Base-by-base conservation (phyloP, 164 flowering plant species). In the Nymphaea thermarum region DNA sequence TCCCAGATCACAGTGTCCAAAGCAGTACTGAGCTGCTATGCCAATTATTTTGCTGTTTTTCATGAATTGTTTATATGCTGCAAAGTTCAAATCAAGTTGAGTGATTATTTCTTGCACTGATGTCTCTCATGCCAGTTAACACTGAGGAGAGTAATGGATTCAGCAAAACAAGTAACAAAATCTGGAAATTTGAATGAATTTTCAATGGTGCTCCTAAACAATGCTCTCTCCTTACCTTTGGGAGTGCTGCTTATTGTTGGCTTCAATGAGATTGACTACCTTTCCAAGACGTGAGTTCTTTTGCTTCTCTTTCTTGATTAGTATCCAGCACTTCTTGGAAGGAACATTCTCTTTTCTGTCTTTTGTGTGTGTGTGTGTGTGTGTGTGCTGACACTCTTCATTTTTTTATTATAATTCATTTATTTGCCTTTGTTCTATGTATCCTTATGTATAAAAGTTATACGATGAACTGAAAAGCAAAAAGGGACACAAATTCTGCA, bases 181-280 rank as follows among this genome's bases (percentile, higher is more conserved):
- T 91, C 98, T 68, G 99, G 99, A 69, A 89, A 81, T 70, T 77
- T 91, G 83, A 86, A 87, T 66, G 99, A 95, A 72, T 95, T 95
- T 70, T 83, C 99, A 43, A 95, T 95, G 99, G 99, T 95, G 73
- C 75, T 95, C 81, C 90, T 95, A 67, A 95, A 95, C 75, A 95
- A 95, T 75, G 77, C 82, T 43, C 94, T 95, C 60, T 95, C 99
- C 42, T 72, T 95, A 76, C 99, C 99, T 61, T 75, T 95, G 17
- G 99, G 99, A 14, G 2, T 87, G 65, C 15, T 90, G 62, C 93
- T 95, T 47, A 69, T 85, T 36, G 77, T 86, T 71, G 77, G 79
- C 44, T 91, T 91, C 77, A 85, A 84, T 45, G 99, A 95, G 84
- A 87, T 88, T 70, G 94, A 90, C 68, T 95, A 91, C 78, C 85